Evolutionary conservation across 2,329 filamentous ascomycete species (phyloP), one percentile per base, ranked within the genome.

Genomic region (Onygenales sp.): DNA sequence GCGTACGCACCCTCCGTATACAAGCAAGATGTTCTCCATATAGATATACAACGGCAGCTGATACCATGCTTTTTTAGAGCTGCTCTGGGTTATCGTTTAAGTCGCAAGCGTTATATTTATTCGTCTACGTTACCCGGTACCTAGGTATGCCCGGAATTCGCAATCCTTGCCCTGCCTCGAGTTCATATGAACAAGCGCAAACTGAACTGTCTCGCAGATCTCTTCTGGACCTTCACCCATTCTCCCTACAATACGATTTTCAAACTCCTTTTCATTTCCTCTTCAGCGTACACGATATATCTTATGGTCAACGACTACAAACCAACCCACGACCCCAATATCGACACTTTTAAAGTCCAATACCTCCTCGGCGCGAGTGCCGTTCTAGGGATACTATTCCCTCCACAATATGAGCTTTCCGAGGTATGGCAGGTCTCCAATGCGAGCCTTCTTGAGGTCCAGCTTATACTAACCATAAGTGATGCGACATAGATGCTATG

Each of bases 41-140:
- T 8, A 43, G 45, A 48, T 51, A 51, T 39, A 21, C 4, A 46
- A 33, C 47, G 52, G n/a, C 68, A 96, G 31, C 9, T 10, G 32
- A 32, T 47, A 34, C 34, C 8, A 7, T 47, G 31, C 17, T 6
- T 14, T 6, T 44, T 39, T 31, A 49, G 92, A 96, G 91, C 78
- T 95, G 91, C 70, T 86, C 92, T 42, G 93, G 93, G 63, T 92
- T 98, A 72, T 98, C 93, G 13, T 97, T 98, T 81, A 98, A 98
- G 72, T 96, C 92, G 57, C 93, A 98, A 79, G 88, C 85, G 49
- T 81, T 98, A 54, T 98, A 98, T 74, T 78, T 97, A 61, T 76
- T 95, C 44, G 93, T 98, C 64, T 98, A 98, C 72, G 69, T 94
- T 43, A 95, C 91, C 57, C 83, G 93, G 67, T 98, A 98, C 72